Base-by-base conservation (phyloP, 305 asterid genomes). In the Solanum aculeatissimum region DNA sequence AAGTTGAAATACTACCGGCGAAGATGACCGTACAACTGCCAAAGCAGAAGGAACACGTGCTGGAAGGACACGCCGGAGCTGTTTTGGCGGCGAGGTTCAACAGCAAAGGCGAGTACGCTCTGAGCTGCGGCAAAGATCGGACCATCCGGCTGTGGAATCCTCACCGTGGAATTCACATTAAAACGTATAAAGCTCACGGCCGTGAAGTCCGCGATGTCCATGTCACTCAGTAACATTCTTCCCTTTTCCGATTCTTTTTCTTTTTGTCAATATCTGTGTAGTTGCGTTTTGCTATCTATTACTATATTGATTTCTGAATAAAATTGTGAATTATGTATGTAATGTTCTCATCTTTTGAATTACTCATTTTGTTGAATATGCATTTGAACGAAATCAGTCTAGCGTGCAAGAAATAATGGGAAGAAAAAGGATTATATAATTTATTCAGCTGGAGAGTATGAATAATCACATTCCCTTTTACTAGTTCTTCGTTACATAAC, bases 111-210 rank as follows among this genome's bases (percentile, higher is more conserved):
- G 99, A 95, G 86, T 95, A 95, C 72, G 92, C 94, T 85, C 88
- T 95, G 85, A 93, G 97, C 93, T 92, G 99, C 88, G 97, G 99
- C 83, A 95, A 94, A 84, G 99, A 95, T 88, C 97, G 98, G 15
- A 95, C 99, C 9, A 93, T 95, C 35, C 93, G 99, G 32, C 91
- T 95, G 4, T 95, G 99, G 99, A 95, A 95, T 89, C 99, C 99
- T 77, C 97, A 95, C 91, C 97, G 96, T 75, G 98, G 98, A 79
- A 80, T 92, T 88, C 97, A 87, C 84, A 92, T 95, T 90, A 94
- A 93, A 90, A 95, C 98, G 87, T 95, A 95, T 89, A 93, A 94
- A 87, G 91, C 97, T 14, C 98, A 95, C 86, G 99, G 97, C 90
- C 98, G 98, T 69, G 97, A 93, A 89, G 97, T 95, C 83, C 97